Evolutionary conservation across 1,284 basidiomycete genomes (phyloP), one percentile per base, ranked within the genome.

Genomic region (Sphagnurus paluster): DNA sequence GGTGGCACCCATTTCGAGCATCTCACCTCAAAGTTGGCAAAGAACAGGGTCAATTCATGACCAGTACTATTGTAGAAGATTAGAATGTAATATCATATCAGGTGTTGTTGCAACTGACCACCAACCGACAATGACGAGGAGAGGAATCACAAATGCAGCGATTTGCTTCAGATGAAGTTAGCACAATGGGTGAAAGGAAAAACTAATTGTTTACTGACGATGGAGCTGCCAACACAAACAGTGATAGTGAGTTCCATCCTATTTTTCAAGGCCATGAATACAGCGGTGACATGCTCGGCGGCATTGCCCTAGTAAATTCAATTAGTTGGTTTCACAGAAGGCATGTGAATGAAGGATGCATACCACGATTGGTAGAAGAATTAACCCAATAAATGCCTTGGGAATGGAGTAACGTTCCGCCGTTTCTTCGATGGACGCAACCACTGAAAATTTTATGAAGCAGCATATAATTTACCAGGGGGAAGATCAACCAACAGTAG

Each of bases 191-290:
- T 24, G 5, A 16, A 21, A 39, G 37, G n/a, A 2, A 23, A 23
- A 70, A 34, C 37, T n/a, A n/a, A n/a, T n/a, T n/a, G n/a, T n/a
- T 33, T 20, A 73, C 84, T 55, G 55, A 89, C 87, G 53, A 98
- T 96, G 4, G 87, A 90, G 52, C 86, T 90, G 10, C 94, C 94
- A 44, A 98, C 87, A 46, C 90, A 90, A 50, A 98, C 91, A 2
- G 86, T 86, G 52, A 97, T 90, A 0, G 90, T 87, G 25, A 93
- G 71, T 61, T 92, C 89, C 83, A 92, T 93, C 61, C 90, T 87
- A 53, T 80, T 76, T 67, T 92, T 93, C 75, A 87, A 75, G 0
- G 92, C 91, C 92, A 95, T 95, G 86, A 89, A 93, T 3, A 95
- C 80, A 5, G 87, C 83, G 0, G 90, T 93, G 28, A 84, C 80